phyloP scores from a whole-genome alignment of 208 protist species.

The Trypanosoma vivax region DNA sequence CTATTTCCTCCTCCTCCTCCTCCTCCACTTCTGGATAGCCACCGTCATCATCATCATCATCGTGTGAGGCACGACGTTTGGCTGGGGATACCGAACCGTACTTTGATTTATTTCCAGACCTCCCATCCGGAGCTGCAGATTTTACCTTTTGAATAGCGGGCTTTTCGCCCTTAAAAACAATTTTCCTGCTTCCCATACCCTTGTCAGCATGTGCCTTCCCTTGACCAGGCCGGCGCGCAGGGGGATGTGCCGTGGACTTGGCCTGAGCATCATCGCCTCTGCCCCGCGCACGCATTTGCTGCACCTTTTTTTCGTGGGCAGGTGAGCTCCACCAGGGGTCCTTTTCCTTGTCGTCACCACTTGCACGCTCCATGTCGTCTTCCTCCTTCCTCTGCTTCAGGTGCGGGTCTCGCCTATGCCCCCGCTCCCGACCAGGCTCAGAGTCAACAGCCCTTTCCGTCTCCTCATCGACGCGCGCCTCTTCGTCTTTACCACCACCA shows the following conservation, averaged over 20 bases:
- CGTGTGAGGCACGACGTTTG: slow-evolving; percentile 8
- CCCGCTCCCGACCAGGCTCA: neutral
- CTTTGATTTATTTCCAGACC: no score
- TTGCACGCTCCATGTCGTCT: no score
- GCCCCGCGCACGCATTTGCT: slow-evolving; percentile 60
- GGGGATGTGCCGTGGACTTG: slow-evolving; percentile 8
- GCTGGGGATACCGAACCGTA: no score
- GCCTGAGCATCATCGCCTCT: slow-evolving; percentile 59
- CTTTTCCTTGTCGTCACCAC: slow-evolving; percentile 20
- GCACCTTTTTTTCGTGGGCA: slow-evolving; percentile 44
- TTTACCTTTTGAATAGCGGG: no score
- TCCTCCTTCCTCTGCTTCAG: slow-evolving; percentile 10
- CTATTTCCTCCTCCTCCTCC: neutral
- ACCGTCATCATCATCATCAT: neutral
- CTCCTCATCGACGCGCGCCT: no score
- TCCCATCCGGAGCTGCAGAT: no score
- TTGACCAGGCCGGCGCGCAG: no score
- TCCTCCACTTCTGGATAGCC: neutral
- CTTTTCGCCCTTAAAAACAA: neutral
- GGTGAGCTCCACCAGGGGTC: slow-evolving; percentile 69
- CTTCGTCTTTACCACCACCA: neutral
- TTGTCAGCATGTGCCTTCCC: neutral
- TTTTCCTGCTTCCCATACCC: neutral
- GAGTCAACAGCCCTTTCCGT: no score
- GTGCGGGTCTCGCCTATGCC: slow-evolving; percentile 2